phyloP scores from a whole-genome alignment of 257 asterid genomes.

The Catharanthus roseus region DNA sequence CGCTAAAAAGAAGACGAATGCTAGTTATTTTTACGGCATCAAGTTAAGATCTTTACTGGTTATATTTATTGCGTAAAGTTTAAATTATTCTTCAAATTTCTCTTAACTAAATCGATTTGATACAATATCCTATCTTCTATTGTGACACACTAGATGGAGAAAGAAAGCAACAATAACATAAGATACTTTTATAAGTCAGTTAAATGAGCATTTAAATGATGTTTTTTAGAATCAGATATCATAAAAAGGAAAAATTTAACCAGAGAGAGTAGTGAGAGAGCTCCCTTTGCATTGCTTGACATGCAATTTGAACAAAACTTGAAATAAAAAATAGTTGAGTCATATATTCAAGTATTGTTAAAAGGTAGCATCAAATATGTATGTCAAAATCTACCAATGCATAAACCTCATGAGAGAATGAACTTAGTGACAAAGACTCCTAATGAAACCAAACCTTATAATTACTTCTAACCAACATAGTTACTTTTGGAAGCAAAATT shows the following conservation, averaged over 20 bases:
- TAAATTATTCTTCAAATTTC: too few relatives aligned
- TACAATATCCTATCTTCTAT: too few relatives aligned
- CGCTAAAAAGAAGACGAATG: too few relatives aligned
- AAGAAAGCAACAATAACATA: too few relatives aligned
- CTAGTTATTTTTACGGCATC: too few relatives aligned
- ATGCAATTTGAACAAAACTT: slow-evolving; percentile 1
- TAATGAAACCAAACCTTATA: background rate
- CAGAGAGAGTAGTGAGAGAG: background rate
- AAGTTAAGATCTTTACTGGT: too few relatives aligned
- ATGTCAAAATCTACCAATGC: slow-evolving; percentile 2
- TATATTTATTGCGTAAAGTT: too few relatives aligned
- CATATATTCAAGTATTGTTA: background rate
- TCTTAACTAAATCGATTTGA: too few relatives aligned
- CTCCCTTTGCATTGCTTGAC: background rate
- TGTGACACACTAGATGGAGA: too few relatives aligned
- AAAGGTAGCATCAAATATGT: background rate
- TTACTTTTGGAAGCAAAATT: slow-evolving; percentile 1
- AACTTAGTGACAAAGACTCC: slow-evolving; percentile 1
- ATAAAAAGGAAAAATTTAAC: background rate
- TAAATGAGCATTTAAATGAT: background rate
- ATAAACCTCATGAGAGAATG: background rate
- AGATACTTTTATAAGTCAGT: too few relatives aligned
- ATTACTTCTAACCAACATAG: slow-evolving; percentile 4
- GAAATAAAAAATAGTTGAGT: background rate
- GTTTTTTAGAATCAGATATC: background rate